Conservation (phyloP, 495 filamentous ascomycete genomes). For the Aspergillus kassunensis region DNA sequence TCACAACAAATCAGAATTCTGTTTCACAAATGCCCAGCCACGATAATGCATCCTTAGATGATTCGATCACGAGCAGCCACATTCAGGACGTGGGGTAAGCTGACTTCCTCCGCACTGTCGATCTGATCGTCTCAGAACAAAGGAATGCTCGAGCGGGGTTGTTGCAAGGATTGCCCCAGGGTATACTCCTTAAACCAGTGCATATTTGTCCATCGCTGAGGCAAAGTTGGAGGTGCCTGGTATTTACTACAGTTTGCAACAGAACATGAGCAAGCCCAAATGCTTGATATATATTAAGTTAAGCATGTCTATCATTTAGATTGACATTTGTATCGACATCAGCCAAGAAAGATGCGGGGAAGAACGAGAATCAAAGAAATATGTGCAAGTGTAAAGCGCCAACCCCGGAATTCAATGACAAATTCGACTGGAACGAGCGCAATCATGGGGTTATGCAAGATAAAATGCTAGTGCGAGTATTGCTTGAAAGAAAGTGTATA, state of each 20-base stretch:
- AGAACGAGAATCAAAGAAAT: neutral
- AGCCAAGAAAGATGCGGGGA: neutral
- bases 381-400: neutral
- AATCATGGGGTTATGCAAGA: conserved; percentile 8
- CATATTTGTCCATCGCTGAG: too few species aligned
- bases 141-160: too few species aligned
- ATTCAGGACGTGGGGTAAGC: neutral
- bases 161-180: too few species aligned
- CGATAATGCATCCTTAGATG: neutral
- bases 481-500: neutral
- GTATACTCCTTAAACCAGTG: too few species aligned
- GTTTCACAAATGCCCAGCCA: neutral
- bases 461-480: neutral
- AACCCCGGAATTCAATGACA: neutral
- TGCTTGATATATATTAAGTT: too few species aligned
- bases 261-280: too few species aligned
- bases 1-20: conserved; percentile 3
- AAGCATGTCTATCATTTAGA: neutral
- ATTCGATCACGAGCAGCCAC: conserved; percentile 1
- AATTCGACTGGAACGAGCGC: neutral
- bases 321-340: neutral
- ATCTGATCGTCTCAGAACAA: too few species aligned
- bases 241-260: too few species aligned
- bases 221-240: too few species aligned
- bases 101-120: neutral